Conservation (phyloP, 2,329 filamentous ascomycete genomes). For the Clarireedia hainanense region DNA sequence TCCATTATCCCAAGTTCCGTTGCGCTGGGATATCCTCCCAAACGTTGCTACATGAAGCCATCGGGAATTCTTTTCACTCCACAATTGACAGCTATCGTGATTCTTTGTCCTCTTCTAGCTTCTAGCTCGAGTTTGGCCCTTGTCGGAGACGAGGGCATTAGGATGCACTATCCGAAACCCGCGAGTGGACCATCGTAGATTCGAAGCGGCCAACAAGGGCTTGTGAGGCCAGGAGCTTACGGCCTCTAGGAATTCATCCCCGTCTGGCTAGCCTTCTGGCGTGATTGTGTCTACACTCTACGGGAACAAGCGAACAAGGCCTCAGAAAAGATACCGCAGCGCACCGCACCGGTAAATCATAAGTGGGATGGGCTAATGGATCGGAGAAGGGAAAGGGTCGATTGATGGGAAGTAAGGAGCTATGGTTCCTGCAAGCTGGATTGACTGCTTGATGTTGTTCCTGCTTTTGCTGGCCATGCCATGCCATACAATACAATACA, state of each 20-base stretch:
- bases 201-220: neutral
- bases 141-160: constrained; percentile 5
- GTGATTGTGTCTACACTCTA: neutral
- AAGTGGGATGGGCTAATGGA: constrained; percentile 6
- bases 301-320: constrained; percentile 4
- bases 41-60: constrained; percentile 1
- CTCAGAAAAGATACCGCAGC: neutral
- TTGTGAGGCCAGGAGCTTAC: neutral
- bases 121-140: neutral
- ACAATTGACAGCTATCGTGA: constrained; percentile 4
- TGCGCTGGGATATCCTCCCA: constrained; percentile 1
- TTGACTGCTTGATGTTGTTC: constrained; percentile 1
- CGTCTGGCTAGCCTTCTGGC: constrained; percentile 1
- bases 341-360: neutral
- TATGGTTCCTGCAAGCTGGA: neutral
- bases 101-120: neutral
- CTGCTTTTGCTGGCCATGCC: neutral
- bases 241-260: constrained; percentile 5
- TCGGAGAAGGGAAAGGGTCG: neutral
- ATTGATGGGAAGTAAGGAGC: neutral
- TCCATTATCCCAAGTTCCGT: constrained; percentile 1
- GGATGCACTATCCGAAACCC: constrained; percentile 7
- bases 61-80: constrained; percentile 1
- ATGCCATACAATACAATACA: neutral
- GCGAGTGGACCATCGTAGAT: constrained; percentile 11